Base-by-base conservation (phyloP, 2,329 filamentous ascomycete species). In the Aspergillus thermomutatus region DNA sequence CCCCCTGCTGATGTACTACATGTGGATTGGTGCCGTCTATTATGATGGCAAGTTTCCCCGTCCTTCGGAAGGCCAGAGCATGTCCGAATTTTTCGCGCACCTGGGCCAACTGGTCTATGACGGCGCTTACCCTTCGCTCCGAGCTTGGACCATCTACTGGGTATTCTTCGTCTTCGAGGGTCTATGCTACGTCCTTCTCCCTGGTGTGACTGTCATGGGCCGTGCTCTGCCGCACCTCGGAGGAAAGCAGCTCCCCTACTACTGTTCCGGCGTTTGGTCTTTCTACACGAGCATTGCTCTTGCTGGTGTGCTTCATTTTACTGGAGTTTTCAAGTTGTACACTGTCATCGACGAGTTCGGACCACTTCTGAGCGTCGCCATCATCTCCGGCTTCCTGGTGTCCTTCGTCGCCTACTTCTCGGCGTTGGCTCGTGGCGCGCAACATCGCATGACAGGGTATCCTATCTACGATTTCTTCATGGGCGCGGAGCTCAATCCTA, bases 1-100 rank as follows among this genome's bases (percentile, higher is more conserved):
- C 76, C 94, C 94, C n/a, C 60, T 87, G 40, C 83, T 99, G 66
- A 97, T 97, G 93, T 97, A 91, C 83, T 97, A 97, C 79, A 96
- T 99, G 92, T 97, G 92, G 92, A 87, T 96, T 74, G 94, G 94
- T 51, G 90, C 93, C 34, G 92, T 88, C 50, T 96, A 93, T 78
- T 99, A 97, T 77, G 80, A 91, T 71, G 93, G 93, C 65, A 87
- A 89, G 61, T 81, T 95, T 52, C 94, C 94, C 17, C 77, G 79
- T 46, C 89, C 86, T 1, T 77, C 78, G 2, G 72, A 83, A 46
- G 89, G 83, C 45, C 83, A 96, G 79, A 87, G 81, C 64, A 84
- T 85, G 71, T 64, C 69, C 11, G 87, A 93, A 19, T 97, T 97
- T 72, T 80, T 83, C 54, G 75, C 80, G 56, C 87, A 96, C 63